phyloP scores from a whole-genome alignment of 306 rosid species.

The Arachis hypogaea region DNA sequence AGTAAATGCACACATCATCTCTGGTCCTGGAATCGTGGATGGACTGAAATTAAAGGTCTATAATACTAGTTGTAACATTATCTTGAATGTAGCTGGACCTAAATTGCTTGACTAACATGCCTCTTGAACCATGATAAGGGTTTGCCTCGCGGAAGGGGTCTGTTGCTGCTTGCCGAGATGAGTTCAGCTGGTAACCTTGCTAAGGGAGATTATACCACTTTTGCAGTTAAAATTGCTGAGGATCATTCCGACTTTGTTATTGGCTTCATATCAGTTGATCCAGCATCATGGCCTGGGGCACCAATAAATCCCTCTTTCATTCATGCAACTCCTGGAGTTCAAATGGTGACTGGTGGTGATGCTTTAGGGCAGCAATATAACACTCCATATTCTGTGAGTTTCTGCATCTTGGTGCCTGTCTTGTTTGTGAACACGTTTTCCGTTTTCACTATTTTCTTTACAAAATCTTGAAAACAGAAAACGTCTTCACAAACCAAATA shows the following conservation, averaged over 20 bases:
- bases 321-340: slow-evolving; percentile 92
- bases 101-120: neutral
- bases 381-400: slow-evolving; percentile 85
- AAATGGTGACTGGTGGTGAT: slow-evolving; percentile 85
- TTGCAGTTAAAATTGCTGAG: slow-evolving; percentile 82
- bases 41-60: slow-evolving; percentile 86
- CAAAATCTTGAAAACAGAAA: no score
- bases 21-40: slow-evolving; percentile 94
- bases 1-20: slow-evolving; percentile 86
- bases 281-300: slow-evolving; percentile 90
- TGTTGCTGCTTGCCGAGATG: slow-evolving; percentile 93
- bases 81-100: neutral
- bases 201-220: slow-evolving; percentile 83
- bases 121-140: slow-evolving; percentile 57
- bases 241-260: slow-evolving; percentile 91
- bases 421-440: no score
- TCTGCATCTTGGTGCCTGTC: neutral
- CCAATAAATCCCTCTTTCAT: slow-evolving; percentile 83
- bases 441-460: no score
- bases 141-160: slow-evolving; percentile 79
- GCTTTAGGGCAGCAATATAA: slow-evolving; percentile 91
- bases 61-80: neutral
- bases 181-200: slow-evolving; percentile 95
- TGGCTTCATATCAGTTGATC: slow-evolving; percentile 92
- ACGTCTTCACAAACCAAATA: no score